phyloP scores from a whole-genome alignment of 2,329 filamentous ascomycete genomes.

The Cordyceps cateniannulata region DNA sequence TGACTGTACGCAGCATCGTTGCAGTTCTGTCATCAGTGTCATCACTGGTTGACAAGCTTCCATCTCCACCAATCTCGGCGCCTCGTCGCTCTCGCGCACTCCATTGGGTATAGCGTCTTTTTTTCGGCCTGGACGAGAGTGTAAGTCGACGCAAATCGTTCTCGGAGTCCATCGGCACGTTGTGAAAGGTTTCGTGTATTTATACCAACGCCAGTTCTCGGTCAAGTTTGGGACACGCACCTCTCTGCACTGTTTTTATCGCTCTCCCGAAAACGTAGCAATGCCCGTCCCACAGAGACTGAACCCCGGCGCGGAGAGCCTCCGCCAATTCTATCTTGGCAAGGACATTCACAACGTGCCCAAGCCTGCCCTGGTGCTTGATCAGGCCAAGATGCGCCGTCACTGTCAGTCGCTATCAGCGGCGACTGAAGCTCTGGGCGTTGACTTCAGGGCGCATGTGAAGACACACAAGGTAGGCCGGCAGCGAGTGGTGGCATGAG shows the following conservation, averaged over 20 bases:
- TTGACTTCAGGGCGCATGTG: slow-evolving; percentile 55
- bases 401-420: slow-evolving; percentile 54
- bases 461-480: slow-evolving; percentile 56
- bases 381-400: slow-evolving; percentile 42
- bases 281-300: slow-evolving; percentile 20
- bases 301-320: slow-evolving; percentile 9
- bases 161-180: background rate
- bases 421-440: slow-evolving; percentile 38
- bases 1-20: background rate
- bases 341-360: slow-evolving; percentile 30
- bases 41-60: background rate
- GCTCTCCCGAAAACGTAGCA: background rate
- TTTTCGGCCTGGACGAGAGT: background rate
- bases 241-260: background rate
- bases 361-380: slow-evolving; percentile 50
- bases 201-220: background rate
- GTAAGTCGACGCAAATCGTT: background rate
- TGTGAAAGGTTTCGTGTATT: background rate
- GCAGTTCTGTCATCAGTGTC: background rate
- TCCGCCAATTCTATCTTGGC: slow-evolving; percentile 22
- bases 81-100: slow-evolving; percentile 13
- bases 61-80: background rate
- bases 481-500: background rate
- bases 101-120: slow-evolving; percentile 11
- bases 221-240: background rate